Evolutionary conservation across 768 basidiomycete genomes (phyloP), one percentile per base, ranked within the genome.

Genomic region (Suillus discolor): DNA sequence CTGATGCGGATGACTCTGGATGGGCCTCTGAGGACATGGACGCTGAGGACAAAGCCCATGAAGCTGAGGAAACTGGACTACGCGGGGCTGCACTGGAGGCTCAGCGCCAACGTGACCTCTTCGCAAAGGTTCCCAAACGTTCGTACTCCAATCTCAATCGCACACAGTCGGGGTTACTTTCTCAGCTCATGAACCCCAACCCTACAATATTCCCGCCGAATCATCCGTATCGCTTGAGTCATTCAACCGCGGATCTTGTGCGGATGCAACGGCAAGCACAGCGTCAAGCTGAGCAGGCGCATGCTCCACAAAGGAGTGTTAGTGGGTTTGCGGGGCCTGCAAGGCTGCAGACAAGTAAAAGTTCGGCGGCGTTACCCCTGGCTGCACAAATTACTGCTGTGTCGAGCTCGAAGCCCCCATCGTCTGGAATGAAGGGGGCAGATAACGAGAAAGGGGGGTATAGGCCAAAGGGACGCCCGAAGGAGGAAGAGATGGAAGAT

Each of bases 131-230:
- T 16, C 91, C 90, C 1, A 82, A 85, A 61, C 78, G 84, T 36
- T 89, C 87, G 39, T 91, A 90, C 72, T 83, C 85, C 62, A 87
- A 87, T 66, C 75, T 83, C 73, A 87, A 74, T 71, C 87, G 76
- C 62, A 79, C 83, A 12, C 76, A 79, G 57, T 84, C 84, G 11
- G 92, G 91, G 4, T 75, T 91, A 51, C 77, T 93, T 62, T 85
- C 85, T 34, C 86, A 86, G 74, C 77, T 94, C 51, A 82, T 94
- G 81, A 89, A 93, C 68, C 92, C 92, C 0, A 84, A 89, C 71
- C 88, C 89, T 23, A 71, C 79, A 15, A 78, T 87, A 38, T 84
- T 91, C 71, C 88, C 89, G 6, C 74, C 76, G 1, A 82, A 79
- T 47, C 89, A 89, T 73, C 85, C 88, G 2, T 89, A 87, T 75